Evolutionary conservation across 2,329 filamentous ascomycete genomes (phyloP).

Genomic region (Xenoacremonium recifei): DNA sequence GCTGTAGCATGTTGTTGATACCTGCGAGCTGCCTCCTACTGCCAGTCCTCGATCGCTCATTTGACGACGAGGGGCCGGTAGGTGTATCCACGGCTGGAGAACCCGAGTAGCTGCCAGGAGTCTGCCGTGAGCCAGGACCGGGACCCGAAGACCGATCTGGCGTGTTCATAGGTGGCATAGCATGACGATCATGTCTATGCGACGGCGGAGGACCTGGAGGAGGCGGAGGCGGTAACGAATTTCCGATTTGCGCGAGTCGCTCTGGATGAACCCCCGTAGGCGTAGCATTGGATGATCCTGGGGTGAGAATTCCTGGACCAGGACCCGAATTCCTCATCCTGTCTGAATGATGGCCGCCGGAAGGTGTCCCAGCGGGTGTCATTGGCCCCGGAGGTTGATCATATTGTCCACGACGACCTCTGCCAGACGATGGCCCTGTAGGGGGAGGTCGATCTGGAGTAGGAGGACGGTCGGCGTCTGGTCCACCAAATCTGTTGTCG

Average conservation of each 20-base stretch:
- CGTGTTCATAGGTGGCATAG: constrained; percentile 29
- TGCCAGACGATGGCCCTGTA: constrained; percentile 51
- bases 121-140: constrained; percentile 23
- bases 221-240: constrained; percentile 28
- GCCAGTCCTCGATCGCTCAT: constrained; percentile 38
- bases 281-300: constrained; percentile 23
- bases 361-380: constrained; percentile 26
- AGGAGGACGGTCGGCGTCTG: constrained; percentile 40
- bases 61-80: constrained; percentile 34
- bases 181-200: constrained; percentile 26
- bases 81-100: constrained; percentile 31
- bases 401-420: constrained; percentile 45
- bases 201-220: constrained; percentile 29
- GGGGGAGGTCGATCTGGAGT: constrained; percentile 53
- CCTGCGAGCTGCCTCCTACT: constrained; percentile 55
- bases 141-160: constrained; percentile 28
- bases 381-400: constrained; percentile 33
- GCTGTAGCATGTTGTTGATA: constrained; percentile 58
- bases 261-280: constrained; percentile 47
- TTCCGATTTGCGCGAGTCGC: constrained; percentile 46
- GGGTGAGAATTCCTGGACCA: constrained; percentile 21
- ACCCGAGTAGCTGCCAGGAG: constrained; percentile 19
- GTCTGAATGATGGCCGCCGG: constrained; percentile 37
- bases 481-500: constrained; percentile 41
- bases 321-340: constrained; percentile 39